Evolutionary conservation across 208 protist genomes (phyloP).

Genomic region (Entamoeba histolytica): DNA sequence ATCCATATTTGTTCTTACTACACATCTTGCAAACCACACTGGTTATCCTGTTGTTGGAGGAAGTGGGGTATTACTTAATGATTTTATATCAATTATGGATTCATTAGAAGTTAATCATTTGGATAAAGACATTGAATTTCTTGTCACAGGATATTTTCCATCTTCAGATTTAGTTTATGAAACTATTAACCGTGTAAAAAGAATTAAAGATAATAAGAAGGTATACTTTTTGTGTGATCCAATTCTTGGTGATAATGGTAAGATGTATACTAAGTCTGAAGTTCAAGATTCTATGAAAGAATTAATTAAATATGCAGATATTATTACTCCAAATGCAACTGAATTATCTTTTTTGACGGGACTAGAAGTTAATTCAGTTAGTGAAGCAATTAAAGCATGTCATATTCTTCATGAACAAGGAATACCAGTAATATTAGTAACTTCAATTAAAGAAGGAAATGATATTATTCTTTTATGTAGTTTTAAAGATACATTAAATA

Average conservation of each 20-base stretch:
- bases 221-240: not conserved
- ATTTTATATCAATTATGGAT: not conserved
- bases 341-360: not conserved
- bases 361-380: not conserved
- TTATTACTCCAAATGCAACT: not conserved
- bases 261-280: not conserved
- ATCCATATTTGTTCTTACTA: not conserved
- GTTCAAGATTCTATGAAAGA: not conserved
- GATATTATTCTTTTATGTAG: not conserved
- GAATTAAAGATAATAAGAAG: not conserved
- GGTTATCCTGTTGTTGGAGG: not conserved
- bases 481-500: not conserved
- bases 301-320: not conserved
- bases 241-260: not conserved
- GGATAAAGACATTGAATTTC: not conserved
- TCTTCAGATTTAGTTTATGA: not conserved
- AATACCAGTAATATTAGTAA: not conserved
- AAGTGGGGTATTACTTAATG: not conserved
- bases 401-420: not conserved
- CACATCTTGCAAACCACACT: not conserved
- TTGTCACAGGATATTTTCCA: not conserved
- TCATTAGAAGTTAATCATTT: not conserved
- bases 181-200: not conserved
- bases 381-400: not conserved
- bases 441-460: not conserved